These are phyloP conservation scores for Magnaporthiopsis incrustans DNA, from an alignment of 2,329 filamentous ascomycete genomes.

Conservation along the genomic window DNA sequence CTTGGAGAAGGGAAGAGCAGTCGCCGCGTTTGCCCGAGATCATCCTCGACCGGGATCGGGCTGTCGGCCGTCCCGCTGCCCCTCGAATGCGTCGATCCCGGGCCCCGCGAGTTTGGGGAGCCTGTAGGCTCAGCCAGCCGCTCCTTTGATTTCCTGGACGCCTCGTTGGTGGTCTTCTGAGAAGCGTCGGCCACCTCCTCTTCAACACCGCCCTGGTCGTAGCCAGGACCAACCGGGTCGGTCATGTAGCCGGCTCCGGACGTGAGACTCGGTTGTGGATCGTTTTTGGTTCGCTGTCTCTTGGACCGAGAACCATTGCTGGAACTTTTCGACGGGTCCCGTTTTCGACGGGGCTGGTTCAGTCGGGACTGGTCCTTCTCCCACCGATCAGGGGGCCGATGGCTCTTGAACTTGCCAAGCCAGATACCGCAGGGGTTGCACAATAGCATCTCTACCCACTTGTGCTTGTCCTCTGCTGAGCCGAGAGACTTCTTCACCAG, in stretches of 20 bases:
- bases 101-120: slow-evolving; percentile 24
- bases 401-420: slow-evolving; percentile 80
- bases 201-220: slow-evolving; percentile 18
- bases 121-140: slow-evolving; percentile 4
- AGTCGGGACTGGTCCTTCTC: slow-evolving; percentile 52
- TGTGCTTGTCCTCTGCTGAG: slow-evolving; percentile 52
- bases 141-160: neutral
- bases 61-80: slow-evolving; percentile 48
- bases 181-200: slow-evolving; percentile 6
- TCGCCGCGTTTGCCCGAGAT: slow-evolving; percentile 53
- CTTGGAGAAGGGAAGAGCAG: slow-evolving; percentile 71
- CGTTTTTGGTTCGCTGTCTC: slow-evolving; percentile 41
- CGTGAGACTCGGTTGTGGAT: slow-evolving; percentile 34
- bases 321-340: slow-evolving; percentile 26
- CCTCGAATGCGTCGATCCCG: slow-evolving; percentile 44
- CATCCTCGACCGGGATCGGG: slow-evolving; percentile 44
- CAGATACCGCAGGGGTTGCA: slow-evolving; percentile 97
- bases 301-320: slow-evolving; percentile 35
- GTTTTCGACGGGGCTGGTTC: slow-evolving; percentile 42
- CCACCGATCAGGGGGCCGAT: slow-evolving; percentile 81
- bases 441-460: slow-evolving; percentile 65
- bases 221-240: slow-evolving; percentile 41
- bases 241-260: slow-evolving; percentile 48
- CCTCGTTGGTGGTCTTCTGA: neutral
- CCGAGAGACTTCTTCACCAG: slow-evolving; percentile 69